These are phyloP conservation scores for Boletus subparvulus DNA, from an alignment of 768 basidiomycete species.

Conservation along the genomic window DNA sequence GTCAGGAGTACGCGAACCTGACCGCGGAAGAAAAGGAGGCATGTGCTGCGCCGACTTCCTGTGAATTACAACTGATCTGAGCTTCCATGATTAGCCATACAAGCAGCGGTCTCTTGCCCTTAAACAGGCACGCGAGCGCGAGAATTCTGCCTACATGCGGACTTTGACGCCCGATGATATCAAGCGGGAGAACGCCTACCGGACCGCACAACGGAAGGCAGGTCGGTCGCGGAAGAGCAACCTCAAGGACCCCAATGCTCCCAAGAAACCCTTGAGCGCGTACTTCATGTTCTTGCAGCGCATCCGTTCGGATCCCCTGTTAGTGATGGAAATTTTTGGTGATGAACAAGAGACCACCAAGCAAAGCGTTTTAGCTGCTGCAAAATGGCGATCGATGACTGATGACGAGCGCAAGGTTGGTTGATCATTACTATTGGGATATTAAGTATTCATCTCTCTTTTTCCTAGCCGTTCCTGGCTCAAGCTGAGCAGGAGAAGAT, in stretches of 20 bases:
- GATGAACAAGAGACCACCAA: slow-evolving; percentile 92
- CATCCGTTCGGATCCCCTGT: slow-evolving; percentile 72
- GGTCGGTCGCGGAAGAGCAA: slow-evolving; percentile 92
- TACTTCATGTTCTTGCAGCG: slow-evolving; percentile 95
- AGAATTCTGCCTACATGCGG: slow-evolving; percentile 81
- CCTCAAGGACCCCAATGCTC: slow-evolving; percentile 95
- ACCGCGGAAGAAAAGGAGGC: slow-evolving; percentile 84
- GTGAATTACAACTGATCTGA: slow-evolving; percentile 23
- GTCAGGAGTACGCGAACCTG: slow-evolving; percentile 82
- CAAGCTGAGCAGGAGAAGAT: slow-evolving; percentile 96
- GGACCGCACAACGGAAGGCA: slow-evolving; percentile 88
- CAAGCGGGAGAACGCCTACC: slow-evolving; percentile 88
- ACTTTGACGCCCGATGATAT: slow-evolving; percentile 92
- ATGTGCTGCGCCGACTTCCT: slow-evolving; percentile 29
- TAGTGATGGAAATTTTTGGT: slow-evolving; percentile 82
- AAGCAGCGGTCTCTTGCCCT: slow-evolving; percentile 79
- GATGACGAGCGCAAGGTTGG: slow-evolving; percentile 90
- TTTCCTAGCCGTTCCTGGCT: slow-evolving; percentile 77
- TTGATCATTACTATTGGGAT: slow-evolving; percentile 5
- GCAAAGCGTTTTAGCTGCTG: slow-evolving; percentile 91
- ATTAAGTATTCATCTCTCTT: slow-evolving; percentile 15
- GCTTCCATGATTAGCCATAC: slow-evolving; percentile 60
- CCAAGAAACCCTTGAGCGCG: slow-evolving; percentile 91
- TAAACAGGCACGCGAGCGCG: slow-evolving; percentile 83
- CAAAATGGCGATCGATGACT: slow-evolving; percentile 90